Conservation (phyloP, 2,329 filamentous ascomycete species). For the Botrytis porri region DNA sequence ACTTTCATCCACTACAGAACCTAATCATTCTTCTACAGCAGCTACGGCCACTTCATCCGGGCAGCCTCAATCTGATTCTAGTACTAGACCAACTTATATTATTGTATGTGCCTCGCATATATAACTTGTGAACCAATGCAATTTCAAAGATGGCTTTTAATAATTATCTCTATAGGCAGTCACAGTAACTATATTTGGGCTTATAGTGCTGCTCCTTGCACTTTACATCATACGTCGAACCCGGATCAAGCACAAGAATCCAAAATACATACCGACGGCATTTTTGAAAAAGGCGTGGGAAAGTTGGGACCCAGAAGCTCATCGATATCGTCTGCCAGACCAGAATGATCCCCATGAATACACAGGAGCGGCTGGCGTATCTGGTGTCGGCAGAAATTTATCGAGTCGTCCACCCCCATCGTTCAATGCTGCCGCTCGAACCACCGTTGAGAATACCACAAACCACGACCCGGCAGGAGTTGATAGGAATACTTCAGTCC, state of each 20-base stretch:
- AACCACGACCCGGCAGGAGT: conserved; percentile 44
- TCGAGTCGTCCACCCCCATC: conserved; percentile 22
- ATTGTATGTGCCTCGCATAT: conserved; percentile 15
- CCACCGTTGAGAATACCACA: conserved; percentile 14
- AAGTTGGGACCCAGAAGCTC: conserved; percentile 44
- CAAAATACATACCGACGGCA: conserved; percentile 50
- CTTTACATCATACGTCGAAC: conserved; percentile 39
- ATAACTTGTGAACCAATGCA: neutral
- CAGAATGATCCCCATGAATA: conserved; percentile 42
- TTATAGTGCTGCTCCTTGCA: conserved; percentile 28
- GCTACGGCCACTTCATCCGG: neutral
- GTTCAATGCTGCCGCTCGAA: conserved; percentile 20
- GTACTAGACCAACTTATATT: conserved; percentile 11
- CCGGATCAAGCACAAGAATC: conserved; percentile 45
- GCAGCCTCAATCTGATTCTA: neutral
- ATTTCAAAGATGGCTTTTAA: neutral
- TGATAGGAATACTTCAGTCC: conserved; percentile 79
- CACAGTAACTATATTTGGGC: conserved; percentile 20
- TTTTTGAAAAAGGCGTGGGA: conserved; percentile 51
- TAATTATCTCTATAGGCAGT: conserved; percentile 19
- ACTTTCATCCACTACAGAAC: conserved; percentile 6
- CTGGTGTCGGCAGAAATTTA: conserved; percentile 14
- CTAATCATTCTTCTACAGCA: neutral
- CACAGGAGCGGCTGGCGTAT: conserved; percentile 34
- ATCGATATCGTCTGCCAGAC: conserved; percentile 28